Percentiles rank a stretch among this genome's conserved stretches.
Conservation (phyloP, 129 eudicot genomes). For the Flaveria robusta region DNA sequence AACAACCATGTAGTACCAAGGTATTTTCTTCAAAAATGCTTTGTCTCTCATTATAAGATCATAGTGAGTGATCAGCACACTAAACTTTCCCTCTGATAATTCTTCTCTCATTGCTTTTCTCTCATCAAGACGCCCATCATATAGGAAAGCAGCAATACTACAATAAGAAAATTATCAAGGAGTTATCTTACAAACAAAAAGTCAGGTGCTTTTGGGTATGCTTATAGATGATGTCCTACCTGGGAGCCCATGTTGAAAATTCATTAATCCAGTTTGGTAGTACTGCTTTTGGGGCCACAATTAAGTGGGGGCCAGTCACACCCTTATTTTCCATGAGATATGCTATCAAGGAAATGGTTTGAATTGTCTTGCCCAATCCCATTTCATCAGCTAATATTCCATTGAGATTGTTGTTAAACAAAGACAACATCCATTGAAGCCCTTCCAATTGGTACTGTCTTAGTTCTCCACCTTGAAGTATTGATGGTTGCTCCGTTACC, state of each 20-base stretch:
- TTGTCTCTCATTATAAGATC: conserved; percentile 96
- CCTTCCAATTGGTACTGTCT: conserved; percentile 92
- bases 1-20: conserved; percentile 92
- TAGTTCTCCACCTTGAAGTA: conserved; percentile 94
- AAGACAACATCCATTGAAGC: conserved; percentile 94
- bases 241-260: conserved; percentile 91
- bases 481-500: conserved; percentile 94
- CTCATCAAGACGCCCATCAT: conserved; percentile 93
- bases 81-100: conserved; percentile 83
- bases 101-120: conserved; percentile 85
- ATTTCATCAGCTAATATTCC: conserved; percentile 99
- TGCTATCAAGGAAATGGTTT: conserved; percentile 84
- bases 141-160: conserved; percentile 77
- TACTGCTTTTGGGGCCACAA: conserved; percentile 94
- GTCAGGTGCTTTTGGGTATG: neutral
- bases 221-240: conserved; percentile 41
- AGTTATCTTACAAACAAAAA: neutral
- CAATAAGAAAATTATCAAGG: conserved; percentile 19
- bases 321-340: conserved; percentile 83
- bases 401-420: conserved; percentile 85
- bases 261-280: conserved; percentile 91
- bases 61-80: conserved; percentile 83
- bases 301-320: conserved; percentile 89
- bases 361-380: conserved; percentile 98
- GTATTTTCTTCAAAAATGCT: conserved; percentile 81